Percentiles rank a stretch among this genome's conserved stretches.
Evolutionary conservation across 371 early-diverging fungal genomes (phyloP).

Genomic region (Mucor irregularis): DNA sequence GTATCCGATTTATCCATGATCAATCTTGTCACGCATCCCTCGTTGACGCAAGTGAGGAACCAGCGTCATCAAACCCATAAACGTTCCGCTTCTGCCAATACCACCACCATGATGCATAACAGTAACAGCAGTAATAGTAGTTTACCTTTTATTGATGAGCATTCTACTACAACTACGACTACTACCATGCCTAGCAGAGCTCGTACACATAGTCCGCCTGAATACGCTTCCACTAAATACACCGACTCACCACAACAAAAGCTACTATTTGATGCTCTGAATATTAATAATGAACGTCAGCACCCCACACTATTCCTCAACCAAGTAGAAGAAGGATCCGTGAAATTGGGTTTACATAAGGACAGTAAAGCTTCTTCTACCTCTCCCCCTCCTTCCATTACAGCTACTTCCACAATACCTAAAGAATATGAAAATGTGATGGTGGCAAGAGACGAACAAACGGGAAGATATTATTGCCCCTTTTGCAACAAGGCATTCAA

Average conservation of each 20-base stretch:
- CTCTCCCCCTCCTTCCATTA: too few species aligned
- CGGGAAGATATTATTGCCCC: constrained; percentile 31
- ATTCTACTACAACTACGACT: neutral
- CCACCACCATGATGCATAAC: neutral
- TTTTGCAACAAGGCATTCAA: constrained; percentile 37
- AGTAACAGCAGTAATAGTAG: too few species aligned
- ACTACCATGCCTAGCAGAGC: too few species aligned
- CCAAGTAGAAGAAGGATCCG: constrained; percentile 1
- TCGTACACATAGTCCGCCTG: constrained; percentile 22
- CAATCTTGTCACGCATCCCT: constrained; percentile 1
- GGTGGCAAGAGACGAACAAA: constrained; percentile 24
- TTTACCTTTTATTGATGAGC: constrained; percentile 9
- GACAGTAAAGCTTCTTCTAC: too few species aligned
- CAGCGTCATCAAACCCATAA: constrained; percentile 21
- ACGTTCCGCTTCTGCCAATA: constrained; percentile 28
- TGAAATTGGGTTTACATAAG: too few species aligned
- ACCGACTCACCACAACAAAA: constrained; percentile 1
- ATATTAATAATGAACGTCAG: neutral
- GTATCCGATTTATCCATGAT: constrained; percentile 13
- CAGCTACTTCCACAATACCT: neutral
- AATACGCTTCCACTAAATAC: neutral
- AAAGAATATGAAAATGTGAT: constrained; percentile 12
- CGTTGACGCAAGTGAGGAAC: neutral
- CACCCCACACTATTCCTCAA: neutral
- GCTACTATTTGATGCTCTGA: constrained; percentile 16